Conservation (phyloP, 192 early-diverging fungal species). For the Chytriomyces sp. region DNA sequence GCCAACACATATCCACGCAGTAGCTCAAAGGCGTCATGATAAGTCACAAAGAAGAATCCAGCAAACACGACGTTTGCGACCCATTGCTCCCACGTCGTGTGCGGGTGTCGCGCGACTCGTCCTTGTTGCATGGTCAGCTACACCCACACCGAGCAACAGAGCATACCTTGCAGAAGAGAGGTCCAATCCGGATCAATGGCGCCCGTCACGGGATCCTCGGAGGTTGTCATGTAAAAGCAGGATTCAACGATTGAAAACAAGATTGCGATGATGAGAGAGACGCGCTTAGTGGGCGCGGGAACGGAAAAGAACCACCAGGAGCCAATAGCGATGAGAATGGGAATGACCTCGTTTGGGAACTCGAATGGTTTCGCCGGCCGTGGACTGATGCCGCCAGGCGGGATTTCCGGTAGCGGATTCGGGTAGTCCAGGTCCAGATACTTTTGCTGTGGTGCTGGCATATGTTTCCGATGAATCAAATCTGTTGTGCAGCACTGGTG, state of each 20-base stretch:
- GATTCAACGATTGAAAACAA: background rate
- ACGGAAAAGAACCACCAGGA: background rate
- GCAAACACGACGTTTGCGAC: conserved; percentile 12
- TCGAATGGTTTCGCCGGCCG: background rate
- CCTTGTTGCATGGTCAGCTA: too few species aligned
- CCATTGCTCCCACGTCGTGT: conserved; percentile 16
- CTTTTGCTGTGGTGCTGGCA: background rate
- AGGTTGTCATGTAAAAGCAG: conserved; percentile 21
- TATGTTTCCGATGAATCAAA: background rate
- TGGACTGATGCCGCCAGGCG: conserved; percentile 6
- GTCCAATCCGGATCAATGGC: conserved; percentile 13
- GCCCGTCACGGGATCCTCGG: conserved; percentile 11
- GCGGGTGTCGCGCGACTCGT: background rate
- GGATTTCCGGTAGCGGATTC: conserved; percentile 19
- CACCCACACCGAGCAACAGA: too few species aligned
- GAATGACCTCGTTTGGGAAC: background rate
- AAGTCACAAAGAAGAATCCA: conserved; percentile 1
- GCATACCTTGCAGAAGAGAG: background rate
- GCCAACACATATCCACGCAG: background rate
- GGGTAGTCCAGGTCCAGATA: conserved; percentile 5
- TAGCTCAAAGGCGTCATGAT: background rate
- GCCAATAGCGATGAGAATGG: background rate
- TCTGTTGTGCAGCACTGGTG: background rate
- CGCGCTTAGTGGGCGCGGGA: background rate
- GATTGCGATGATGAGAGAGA: background rate